Conservation (phyloP, 2,329 filamentous ascomycete species). For the Chaetothyriales sp. region DNA sequence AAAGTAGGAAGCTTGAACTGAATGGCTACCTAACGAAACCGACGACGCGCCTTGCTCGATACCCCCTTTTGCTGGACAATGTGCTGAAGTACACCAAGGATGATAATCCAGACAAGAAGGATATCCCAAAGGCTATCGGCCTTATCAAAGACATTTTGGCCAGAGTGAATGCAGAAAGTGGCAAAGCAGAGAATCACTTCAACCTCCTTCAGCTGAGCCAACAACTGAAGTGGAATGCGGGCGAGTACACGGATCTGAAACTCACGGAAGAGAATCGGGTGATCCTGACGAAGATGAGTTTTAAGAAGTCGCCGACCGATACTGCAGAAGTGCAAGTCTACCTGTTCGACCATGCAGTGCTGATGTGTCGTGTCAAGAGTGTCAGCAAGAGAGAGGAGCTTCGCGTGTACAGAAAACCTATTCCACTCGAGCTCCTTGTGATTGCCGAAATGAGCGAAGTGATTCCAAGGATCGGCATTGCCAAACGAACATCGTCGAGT, state of each 20-base stretch:
- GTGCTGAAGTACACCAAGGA: constrained; percentile 84
- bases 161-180: constrained; percentile 84
- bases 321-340: constrained; percentile 83
- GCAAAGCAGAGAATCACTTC: constrained; percentile 94
- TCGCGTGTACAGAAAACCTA: constrained; percentile 88
- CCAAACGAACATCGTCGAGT: constrained; percentile 79
- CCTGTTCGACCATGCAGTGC: constrained; percentile 87
- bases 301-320: constrained; percentile 86
- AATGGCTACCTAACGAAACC: constrained; percentile 98
- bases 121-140: constrained; percentile 76
- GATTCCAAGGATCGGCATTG: constrained; percentile 60
- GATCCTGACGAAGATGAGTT: constrained; percentile 79
- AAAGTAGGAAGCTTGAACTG: constrained; percentile 88
- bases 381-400: constrained; percentile 88
- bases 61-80: constrained; percentile 80
- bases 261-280: constrained; percentile 86
- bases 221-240: constrained; percentile 76
- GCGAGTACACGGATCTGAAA: constrained; percentile 84
- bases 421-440: constrained; percentile 79
- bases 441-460: constrained; percentile 97
- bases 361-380: constrained; percentile 80
- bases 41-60: constrained; percentile 84
- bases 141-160: constrained; percentile 77
- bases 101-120: constrained; percentile 74
- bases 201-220: constrained; percentile 85